These are phyloP conservation scores for Pseudogymnoascus destructans DNA, from an alignment of 2,329 filamentous ascomycete genomes.

Conservation along the genomic window DNA sequence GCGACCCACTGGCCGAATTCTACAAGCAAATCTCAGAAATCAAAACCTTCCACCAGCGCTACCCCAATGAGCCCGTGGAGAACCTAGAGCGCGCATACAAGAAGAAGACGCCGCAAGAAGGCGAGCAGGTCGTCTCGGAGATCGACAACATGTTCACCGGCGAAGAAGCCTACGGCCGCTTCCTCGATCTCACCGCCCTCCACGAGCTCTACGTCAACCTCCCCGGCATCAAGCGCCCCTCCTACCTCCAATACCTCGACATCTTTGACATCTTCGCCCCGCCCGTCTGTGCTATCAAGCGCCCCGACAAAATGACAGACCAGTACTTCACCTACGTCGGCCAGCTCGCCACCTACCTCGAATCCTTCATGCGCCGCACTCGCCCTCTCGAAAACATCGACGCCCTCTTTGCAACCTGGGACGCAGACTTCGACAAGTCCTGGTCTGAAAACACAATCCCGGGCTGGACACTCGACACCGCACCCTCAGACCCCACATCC, in stretches of 20 bases:
- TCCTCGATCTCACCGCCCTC: slow-evolving; percentile 71
- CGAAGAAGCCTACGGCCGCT: slow-evolving; percentile 86
- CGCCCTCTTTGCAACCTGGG: slow-evolving; percentile 61
- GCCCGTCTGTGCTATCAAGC: slow-evolving; percentile 60
- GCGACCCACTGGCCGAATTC: slow-evolving; percentile 82
- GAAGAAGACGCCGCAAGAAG: slow-evolving; percentile 49
- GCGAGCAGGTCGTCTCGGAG: slow-evolving; percentile 49
- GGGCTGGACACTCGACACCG: slow-evolving; percentile 56
- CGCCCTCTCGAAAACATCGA: slow-evolving; percentile 77
- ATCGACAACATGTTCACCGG: slow-evolving; percentile 91
- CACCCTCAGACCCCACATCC: slow-evolving; percentile 19
- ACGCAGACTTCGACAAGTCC: slow-evolving; percentile 67
- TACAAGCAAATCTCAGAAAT: slow-evolving; percentile 72
- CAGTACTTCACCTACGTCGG: slow-evolving; percentile 85
- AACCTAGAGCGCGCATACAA: slow-evolving; percentile 91
- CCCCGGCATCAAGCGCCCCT: slow-evolving; percentile 68
- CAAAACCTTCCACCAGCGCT: slow-evolving; percentile 77
- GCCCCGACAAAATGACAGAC: slow-evolving; percentile 77
- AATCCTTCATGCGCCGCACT: slow-evolving; percentile 74
- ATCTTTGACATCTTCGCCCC: slow-evolving; percentile 76
- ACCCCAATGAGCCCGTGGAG: slow-evolving; percentile 89
- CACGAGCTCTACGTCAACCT: slow-evolving; percentile 89
- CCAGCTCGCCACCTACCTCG: slow-evolving; percentile 68
- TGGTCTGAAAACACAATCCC: slow-evolving; percentile 72
- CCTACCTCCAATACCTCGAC: slow-evolving; percentile 87